phyloP scores from a whole-genome alignment of 495 filamentous ascomycete species.

The Melanomma pulvis-pyrius region DNA sequence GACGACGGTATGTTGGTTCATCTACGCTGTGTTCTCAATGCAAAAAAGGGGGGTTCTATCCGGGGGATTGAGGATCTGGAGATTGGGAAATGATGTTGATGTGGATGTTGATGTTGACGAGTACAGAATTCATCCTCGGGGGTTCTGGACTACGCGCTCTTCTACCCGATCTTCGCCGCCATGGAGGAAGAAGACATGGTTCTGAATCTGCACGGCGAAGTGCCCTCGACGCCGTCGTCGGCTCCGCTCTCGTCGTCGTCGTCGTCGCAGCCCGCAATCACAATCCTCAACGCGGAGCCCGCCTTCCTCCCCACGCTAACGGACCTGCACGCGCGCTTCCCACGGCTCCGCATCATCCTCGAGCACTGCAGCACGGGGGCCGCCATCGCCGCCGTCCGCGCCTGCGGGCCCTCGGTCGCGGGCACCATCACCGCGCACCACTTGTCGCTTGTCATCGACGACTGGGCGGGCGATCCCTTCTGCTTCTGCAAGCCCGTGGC shows the following conservation, averaged over 20 bases:
- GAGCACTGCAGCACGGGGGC: slow-evolving; percentile 84
- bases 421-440: slow-evolving; percentile 81
- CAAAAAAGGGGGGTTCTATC: no score
- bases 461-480: slow-evolving; percentile 74
- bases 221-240: slow-evolving; percentile 47
- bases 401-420: slow-evolving; percentile 73
- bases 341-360: slow-evolving; percentile 75
- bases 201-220: slow-evolving; percentile 66
- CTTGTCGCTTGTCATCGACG: slow-evolving; percentile 74
- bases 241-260: slow-evolving; percentile 5
- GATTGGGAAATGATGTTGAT: neutral
- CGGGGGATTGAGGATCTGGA: no score
- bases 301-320: slow-evolving; percentile 76
- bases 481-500: slow-evolving; percentile 77
- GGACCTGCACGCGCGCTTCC: slow-evolving; percentile 73
- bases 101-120: neutral
- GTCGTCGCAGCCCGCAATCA: slow-evolving; percentile 50
- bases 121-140: slow-evolving; percentile 71
- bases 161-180: slow-evolving; percentile 76
- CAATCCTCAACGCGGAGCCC: slow-evolving; percentile 78
- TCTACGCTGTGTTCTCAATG: neutral
- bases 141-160: slow-evolving; percentile 70
- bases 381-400: slow-evolving; percentile 75
- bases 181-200: slow-evolving; percentile 71
- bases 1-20: slow-evolving; percentile 58